Evolutionary conservation across 1,284 basidiomycete species (phyloP).

Genomic region (Fomitopsis palustris): DNA sequence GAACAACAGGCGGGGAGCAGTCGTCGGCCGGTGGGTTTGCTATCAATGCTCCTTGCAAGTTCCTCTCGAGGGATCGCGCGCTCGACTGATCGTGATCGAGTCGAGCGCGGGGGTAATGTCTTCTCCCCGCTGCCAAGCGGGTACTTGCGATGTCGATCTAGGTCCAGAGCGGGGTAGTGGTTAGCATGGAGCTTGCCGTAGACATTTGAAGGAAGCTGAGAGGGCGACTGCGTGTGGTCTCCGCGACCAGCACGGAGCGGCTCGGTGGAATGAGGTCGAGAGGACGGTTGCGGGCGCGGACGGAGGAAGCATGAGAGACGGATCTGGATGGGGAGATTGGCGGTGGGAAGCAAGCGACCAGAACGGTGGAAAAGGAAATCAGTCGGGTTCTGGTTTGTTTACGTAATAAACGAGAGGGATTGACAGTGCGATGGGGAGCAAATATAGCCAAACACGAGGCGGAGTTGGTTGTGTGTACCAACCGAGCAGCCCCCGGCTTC

Average conservation of each 20-base stretch:
- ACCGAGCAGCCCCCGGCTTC: slow-evolving; percentile 8
- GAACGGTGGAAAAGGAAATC: neutral
- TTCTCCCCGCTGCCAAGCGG: neutral
- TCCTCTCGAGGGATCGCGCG: neutral
- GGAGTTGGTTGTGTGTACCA: slow-evolving; percentile 11
- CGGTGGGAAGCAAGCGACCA: slow-evolving; percentile 1
- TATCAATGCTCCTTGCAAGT: no score
- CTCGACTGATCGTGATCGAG: neutral
- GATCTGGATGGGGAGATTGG: slow-evolving; percentile 4
- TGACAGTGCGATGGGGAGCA: neutral
- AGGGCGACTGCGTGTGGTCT: neutral
- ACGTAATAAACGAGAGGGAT: neutral
- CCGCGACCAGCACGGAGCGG: neutral
- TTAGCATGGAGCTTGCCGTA: no score
- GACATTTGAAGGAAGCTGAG: no score
- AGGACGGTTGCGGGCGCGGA: neutral
- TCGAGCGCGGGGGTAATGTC: neutral
- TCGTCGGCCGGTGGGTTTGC: no score
- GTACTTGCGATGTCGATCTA: neutral
- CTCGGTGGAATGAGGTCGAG: neutral
- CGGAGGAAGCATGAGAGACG: slow-evolving; percentile 1
- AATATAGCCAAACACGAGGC: slow-evolving; percentile 4
- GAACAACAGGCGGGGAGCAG: no score
- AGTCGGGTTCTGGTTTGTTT: neutral
- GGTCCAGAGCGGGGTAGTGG: no score